Conservation (phyloP, 257 asterid genomes). For the Nicotiana paniculata region DNA sequence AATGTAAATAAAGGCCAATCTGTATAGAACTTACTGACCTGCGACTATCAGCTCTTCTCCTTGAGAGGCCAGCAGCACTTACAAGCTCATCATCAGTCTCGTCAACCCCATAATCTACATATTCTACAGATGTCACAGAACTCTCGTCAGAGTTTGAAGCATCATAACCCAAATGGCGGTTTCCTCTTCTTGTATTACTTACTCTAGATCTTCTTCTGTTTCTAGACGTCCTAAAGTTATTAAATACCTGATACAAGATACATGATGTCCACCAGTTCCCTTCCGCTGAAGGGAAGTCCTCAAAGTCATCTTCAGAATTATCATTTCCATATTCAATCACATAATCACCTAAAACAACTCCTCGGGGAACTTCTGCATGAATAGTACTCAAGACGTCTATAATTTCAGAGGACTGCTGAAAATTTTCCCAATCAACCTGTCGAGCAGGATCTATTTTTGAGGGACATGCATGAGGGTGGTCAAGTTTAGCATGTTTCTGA, state of each 20-base stretch:
- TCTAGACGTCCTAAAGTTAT: slow-evolving; percentile 63
- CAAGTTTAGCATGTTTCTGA: slow-evolving; percentile 55
- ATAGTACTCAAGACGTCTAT: slow-evolving; percentile 79
- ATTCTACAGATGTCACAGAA: slow-evolving; percentile 65
- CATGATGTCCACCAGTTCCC: slow-evolving; percentile 88
- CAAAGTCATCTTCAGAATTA: slow-evolving; percentile 70
- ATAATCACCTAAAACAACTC: slow-evolving; percentile 84
- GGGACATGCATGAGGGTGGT: slow-evolving; percentile 76
- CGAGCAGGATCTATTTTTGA: slow-evolving; percentile 80
- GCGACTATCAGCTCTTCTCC: slow-evolving; percentile 49
- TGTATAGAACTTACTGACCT: slow-evolving; percentile 38
- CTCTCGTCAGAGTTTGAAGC: slow-evolving; percentile 75
- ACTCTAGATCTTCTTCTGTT: slow-evolving; percentile 72
- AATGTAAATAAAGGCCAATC: not conserved
- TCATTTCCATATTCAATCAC: slow-evolving; percentile 85
- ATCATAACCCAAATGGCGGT: slow-evolving; percentile 45
- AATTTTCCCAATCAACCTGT: slow-evolving; percentile 84
- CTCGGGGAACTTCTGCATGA: slow-evolving; percentile 76
- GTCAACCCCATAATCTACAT: slow-evolving; percentile 45
- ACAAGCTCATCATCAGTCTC: slow-evolving; percentile 55
- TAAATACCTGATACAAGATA: slow-evolving; percentile 71
- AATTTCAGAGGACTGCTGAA: slow-evolving; percentile 81
- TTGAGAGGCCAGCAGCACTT: slow-evolving; percentile 38
- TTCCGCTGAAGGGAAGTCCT: slow-evolving; percentile 53
- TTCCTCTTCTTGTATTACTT: slow-evolving; percentile 58